Evolutionary conservation across 2,329 filamentous ascomycete species (phyloP).

Genomic region (Neopestalotiopsis rosae): DNA sequence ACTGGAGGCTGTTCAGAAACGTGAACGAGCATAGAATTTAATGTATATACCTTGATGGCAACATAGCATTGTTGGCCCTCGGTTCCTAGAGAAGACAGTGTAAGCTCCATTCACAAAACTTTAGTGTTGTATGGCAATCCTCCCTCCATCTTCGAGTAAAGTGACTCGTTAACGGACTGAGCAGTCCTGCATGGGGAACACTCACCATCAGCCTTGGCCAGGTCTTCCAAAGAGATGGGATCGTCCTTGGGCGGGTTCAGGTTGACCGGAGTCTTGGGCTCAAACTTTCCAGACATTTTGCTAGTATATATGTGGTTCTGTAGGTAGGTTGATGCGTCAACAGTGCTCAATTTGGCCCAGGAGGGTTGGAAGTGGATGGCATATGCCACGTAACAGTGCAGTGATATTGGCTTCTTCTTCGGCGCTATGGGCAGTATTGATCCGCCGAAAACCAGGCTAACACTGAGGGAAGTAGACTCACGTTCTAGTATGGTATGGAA

Average conservation of each 20-base stretch:
- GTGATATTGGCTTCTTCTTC: background rate
- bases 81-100: constrained; percentile 52
- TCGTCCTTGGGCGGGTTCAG: constrained; percentile 88
- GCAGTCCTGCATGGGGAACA: constrained; percentile 19
- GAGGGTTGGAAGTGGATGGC: background rate
- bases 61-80: constrained; percentile 71
- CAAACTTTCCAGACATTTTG: constrained; percentile 69
- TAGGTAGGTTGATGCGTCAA: background rate
- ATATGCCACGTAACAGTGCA: background rate
- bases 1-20: background rate
- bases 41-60: constrained; percentile 65
- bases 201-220: constrained; percentile 84
- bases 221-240: constrained; percentile 78
- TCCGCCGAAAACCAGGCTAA: background rate
- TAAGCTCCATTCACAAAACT: background rate
- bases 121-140: constrained; percentile 25
- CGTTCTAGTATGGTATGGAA: background rate
- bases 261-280: constrained; percentile 76
- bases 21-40: constrained; percentile 1
- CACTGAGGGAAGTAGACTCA: background rate
- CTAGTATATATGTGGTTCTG: background rate
- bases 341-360: background rate
- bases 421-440: background rate
- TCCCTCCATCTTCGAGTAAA: background rate
- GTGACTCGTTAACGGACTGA: background rate